Evolutionary conservation across 2,329 filamentous ascomycete genomes (phyloP).

Genomic region (Cadophora gregata): DNA sequence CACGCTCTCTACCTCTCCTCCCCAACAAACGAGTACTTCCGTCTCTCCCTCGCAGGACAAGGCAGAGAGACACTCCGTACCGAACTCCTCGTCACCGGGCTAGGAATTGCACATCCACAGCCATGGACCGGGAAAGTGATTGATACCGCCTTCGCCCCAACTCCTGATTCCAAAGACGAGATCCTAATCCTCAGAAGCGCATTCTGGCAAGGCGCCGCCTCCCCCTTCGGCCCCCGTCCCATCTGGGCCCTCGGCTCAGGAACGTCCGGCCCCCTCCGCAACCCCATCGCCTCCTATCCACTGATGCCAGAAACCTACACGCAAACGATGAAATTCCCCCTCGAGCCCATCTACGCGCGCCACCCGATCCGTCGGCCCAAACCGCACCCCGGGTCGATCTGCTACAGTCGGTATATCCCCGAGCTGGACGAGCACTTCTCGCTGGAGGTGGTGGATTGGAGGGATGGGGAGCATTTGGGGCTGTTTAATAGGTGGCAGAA

Average conservation of each 20-base stretch:
- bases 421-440: constrained; percentile 78
- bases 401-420: constrained; percentile 81
- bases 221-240: constrained; percentile 68
- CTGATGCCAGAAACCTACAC: constrained; percentile 51
- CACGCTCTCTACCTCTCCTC: constrained; percentile 46
- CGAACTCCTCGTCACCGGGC: constrained; percentile 43
- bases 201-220: constrained; percentile 75
- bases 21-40: constrained; percentile 45
- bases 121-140: constrained; percentile 21
- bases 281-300: constrained; percentile 44
- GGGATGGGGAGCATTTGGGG: constrained; percentile 65
- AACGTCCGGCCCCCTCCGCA: constrained; percentile 48
- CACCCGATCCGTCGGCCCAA: constrained; percentile 77
- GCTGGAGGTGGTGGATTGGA: constrained; percentile 75
- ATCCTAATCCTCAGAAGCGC: constrained; percentile 59
- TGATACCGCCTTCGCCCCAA: background rate
- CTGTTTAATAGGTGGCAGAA: constrained; percentile 85
- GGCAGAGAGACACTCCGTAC: constrained; percentile 39
- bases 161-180: constrained; percentile 35
- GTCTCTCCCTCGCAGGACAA: constrained; percentile 44
- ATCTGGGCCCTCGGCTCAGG: constrained; percentile 54
- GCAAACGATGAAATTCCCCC: constrained; percentile 46
- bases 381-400: constrained; percentile 70
- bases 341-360: constrained; percentile 55
- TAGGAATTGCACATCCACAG: constrained; percentile 33